Base-by-base conservation (phyloP, 257 asterid species). In the Osmanthus fragrans region DNA sequence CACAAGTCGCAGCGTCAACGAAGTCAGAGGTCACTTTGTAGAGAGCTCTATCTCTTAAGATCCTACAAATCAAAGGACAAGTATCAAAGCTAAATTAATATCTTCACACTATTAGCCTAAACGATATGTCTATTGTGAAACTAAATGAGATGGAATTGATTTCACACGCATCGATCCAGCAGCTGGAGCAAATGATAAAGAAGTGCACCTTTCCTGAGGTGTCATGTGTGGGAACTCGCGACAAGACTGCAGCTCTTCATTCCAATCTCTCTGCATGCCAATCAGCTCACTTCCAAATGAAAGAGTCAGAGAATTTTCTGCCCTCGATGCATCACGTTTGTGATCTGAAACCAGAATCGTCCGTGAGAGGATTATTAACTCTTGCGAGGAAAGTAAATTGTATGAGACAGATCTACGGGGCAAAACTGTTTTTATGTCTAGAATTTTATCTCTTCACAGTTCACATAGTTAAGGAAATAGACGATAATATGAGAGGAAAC, bases 231-330 rank as follows among this genome's bases (percentile, higher is more conserved):
- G 96, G 78, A 95, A 93, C 84, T 95, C 98, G 72, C 98, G 90
- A 81, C 97, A 93, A 47, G 98, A 90, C 81, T 95, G 99, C 85
- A 93, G 76, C 81, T 95, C 99, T 84, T 95, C 99, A 73, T 95
- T 95, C 99, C 99, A 91, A 80, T 95, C 99, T 79, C 99, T 90
- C 88, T 93, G 98, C 98, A 95, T 93, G 49, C 98, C 99, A 86
- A 95, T 90, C 88, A 95, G 85, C 87, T 95, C 99, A 79, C 97
- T 90, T 84, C 99, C 98, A 84, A 95, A 95, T 54, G 97, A 87
- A 84, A 90, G 95, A 2, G 93, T 88, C 82, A 91, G 63, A 30
- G 96, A 91, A 86, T 89, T 89, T 80, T 95, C 99, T 18, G 98
- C 99, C 76, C 99, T 89, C 12, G 97, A 93, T 69, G 96, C 98